A percentile compares a stretch with the other conserved stretches of the same genome.
Evolutionary conservation across 2,329 filamentous ascomycete species (phyloP).

Genomic region (Paecilomyces dactylethromorphus): DNA sequence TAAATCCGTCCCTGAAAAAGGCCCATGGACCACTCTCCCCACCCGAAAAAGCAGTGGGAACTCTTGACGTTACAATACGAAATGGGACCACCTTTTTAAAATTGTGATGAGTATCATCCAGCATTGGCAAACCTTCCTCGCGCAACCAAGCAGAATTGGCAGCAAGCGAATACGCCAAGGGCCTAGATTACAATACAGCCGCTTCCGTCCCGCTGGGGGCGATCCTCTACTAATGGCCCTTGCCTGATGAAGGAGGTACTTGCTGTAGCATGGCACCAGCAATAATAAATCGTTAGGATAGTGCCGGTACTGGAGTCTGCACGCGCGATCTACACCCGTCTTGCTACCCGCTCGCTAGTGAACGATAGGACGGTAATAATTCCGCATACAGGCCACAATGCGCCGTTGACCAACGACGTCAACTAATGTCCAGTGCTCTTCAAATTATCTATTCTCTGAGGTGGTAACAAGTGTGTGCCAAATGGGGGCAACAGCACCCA

Average conservation of each 20-base stretch:
- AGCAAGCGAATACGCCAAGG: background rate
- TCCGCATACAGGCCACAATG: background rate
- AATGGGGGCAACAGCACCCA: too few relatives aligned
- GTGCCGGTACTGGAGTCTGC: background rate
- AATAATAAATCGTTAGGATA: background rate
- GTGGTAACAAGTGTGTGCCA: too few relatives aligned
- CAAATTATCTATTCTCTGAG: background rate
- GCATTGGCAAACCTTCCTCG: background rate
- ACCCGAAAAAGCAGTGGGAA: too few relatives aligned
- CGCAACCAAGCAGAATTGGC: background rate
- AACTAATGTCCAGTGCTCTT: background rate
- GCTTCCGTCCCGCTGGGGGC: background rate
- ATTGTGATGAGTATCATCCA: background rate
- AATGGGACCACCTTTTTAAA: background rate
- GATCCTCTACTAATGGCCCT: background rate
- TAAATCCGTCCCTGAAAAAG: background rate
- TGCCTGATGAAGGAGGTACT: background rate
- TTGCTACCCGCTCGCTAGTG: background rate
- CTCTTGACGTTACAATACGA: background rate
- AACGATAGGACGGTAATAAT: background rate
- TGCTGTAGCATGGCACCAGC: background rate
- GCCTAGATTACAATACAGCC: background rate
- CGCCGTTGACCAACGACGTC: background rate
- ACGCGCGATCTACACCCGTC: background rate
- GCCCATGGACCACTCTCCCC: background rate